phyloP scores from a whole-genome alignment of 805 yeast genomes.

The Nematodospora valgi region DNA sequence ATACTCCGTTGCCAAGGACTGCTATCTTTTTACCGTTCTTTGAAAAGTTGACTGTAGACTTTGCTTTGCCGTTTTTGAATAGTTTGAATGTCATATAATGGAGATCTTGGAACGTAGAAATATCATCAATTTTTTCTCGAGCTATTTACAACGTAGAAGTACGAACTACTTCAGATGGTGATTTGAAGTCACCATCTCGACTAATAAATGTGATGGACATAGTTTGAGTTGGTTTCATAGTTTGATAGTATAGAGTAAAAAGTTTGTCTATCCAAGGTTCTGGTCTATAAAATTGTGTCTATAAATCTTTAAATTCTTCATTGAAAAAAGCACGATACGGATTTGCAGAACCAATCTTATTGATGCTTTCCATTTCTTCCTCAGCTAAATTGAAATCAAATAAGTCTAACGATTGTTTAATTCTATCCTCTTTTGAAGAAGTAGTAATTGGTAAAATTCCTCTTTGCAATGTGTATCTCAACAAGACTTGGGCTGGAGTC shows the following conservation, averaged over 20 bases:
- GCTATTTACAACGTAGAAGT: no score
- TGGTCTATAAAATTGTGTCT: neutral
- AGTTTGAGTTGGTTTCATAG: no score
- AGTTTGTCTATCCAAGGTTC: no score
- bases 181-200: no score
- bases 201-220: no score
- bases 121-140: no score
- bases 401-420: slow-evolving; percentile 51
- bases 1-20: slow-evolving; percentile 13
- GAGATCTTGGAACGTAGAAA: no score
- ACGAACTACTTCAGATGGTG: no score
- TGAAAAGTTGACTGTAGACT: no score
- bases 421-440: slow-evolving; percentile 55
- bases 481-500: slow-evolving; percentile 57
- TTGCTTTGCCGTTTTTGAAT: no score
- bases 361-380: slow-evolving; percentile 40
- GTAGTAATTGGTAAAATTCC: slow-evolving; percentile 77
- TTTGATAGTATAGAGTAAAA: no score
- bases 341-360: slow-evolving; percentile 19
- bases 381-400: slow-evolving; percentile 50
- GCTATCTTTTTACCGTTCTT: slow-evolving; percentile 1
- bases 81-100: no score
- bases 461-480: slow-evolving; percentile 65
- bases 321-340: slow-evolving; percentile 23
- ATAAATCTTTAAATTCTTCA: slow-evolving; percentile 7